Evolutionary conservation across 2,329 filamentous ascomycete genomes (phyloP).

Genomic region (Scedosporium dehoogii): DNA sequence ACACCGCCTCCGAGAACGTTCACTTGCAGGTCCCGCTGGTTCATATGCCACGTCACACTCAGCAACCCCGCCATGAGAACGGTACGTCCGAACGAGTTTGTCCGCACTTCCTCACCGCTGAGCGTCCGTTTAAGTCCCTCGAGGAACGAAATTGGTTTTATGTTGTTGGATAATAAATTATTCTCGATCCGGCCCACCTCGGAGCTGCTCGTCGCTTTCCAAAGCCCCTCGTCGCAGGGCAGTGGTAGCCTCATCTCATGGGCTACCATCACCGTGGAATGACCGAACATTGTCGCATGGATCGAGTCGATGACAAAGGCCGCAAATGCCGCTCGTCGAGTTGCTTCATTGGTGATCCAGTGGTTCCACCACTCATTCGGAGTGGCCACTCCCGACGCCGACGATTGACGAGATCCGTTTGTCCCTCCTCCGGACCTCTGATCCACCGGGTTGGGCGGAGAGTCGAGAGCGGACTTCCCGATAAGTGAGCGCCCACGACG

Average conservation of each 20-base stretch:
- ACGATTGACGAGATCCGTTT: conserved; percentile 49
- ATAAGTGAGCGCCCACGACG: conserved; percentile 84
- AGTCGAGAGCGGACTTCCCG: conserved; percentile 74
- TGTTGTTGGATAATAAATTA: conserved; percentile 67
- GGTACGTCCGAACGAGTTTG: conserved; percentile 86
- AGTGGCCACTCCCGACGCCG: conserved; percentile 51
- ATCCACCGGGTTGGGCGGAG: conserved; percentile 65
- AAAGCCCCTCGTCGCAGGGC: conserved; percentile 86
- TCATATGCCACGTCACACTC: conserved; percentile 96
- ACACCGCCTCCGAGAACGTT: conserved; percentile 69
- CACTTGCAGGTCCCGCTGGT: conserved; percentile 87
- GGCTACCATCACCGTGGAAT: conserved; percentile 92
- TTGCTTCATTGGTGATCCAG: conserved; percentile 93
- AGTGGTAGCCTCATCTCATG: conserved; percentile 88
- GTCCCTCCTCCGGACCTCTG: conserved; percentile 27
- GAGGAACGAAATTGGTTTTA: conserved; percentile 78
- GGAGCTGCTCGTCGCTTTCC: conserved; percentile 78
- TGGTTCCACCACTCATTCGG: conserved; percentile 89
- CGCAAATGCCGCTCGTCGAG: conserved; percentile 78
- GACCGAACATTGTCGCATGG: conserved; percentile 95
- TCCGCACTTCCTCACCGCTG: conserved; percentile 74
- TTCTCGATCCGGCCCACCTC: conserved; percentile 81
- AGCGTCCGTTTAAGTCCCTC: conserved; percentile 86
- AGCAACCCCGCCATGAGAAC: conserved; percentile 90
- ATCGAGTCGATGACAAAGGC: conserved; percentile 94